Evolutionary conservation across 805 yeast species (phyloP), one percentile per base, ranked within the genome.

Genomic region (Spencermartinsiella europaea): DNA sequence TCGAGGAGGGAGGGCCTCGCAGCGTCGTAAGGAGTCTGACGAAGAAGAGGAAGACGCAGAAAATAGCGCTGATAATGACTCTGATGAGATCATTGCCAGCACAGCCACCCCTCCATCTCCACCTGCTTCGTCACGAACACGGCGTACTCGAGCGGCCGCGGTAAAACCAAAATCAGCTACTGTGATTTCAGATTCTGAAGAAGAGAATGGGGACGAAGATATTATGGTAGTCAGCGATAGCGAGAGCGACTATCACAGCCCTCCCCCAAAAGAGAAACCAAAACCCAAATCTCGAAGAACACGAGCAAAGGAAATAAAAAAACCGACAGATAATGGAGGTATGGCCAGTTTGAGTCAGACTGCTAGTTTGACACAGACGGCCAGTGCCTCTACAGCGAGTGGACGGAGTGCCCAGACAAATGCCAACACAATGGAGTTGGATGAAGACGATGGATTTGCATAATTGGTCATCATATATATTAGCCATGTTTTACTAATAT

Each of bases 381-480:
- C 5, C 16, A 34, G 15, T 10, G 17, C n/a, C 36, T 15, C 17
- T 12, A 8, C 36, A 12, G 36, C 25, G 21, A n/a, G n/a, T n/a
- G n/a, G n/a, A n/a, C n/a, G n/a, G n/a, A n/a, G n/a, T n/a, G n/a
- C n/a, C n/a, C 31, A 36, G 27, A 10, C 34, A 12, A 41, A 37
- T 14, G 34, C 42, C 20, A 36, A 40, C 20, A 33, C 40, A 8
- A 38, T 47, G 27, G 40, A 52, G 16, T 46, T 47, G 21, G 55
- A 56, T 31, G 54, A 49, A 37, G 44, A 53, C 35, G 53, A 42
- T 28, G 56, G 49, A 16, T 52, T 52, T 44, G 31, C 31, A 25
- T 25, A 12, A 25, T 25, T n/a, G n/a, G n/a, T n/a, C n/a, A n/a
- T n/a, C n/a, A n/a, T n/a, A n/a, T n/a, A n/a, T n/a, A n/a, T n/a